Base-by-base conservation (phyloP, 2,329 filamentous ascomycete species). In the Stachybotrys chlorohalonatus region DNA sequence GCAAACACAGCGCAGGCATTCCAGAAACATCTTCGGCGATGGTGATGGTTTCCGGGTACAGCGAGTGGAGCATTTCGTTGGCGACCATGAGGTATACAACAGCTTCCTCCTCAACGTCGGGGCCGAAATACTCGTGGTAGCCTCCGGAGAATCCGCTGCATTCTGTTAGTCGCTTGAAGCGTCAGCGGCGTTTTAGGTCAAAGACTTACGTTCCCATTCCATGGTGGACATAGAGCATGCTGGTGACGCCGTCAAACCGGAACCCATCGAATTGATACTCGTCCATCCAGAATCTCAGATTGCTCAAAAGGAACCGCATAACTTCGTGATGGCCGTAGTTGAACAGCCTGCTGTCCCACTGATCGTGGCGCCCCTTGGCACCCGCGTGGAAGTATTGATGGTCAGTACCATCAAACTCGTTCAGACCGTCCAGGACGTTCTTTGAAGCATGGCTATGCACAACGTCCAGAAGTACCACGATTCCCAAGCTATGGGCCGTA, bases 371-470 rank as follows among this genome's bases (percentile, higher is more conserved):
- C 31, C 94, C 94, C 70, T 87, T 94, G 31, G 73, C 78, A 42
- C 94, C 94, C 54, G 81, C 86, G 62, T 99, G 94, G 78, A 99
- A 99, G 74, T 99, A 99, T 54, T 91, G 86, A 66, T 96, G 90
- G 67, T 97, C 94, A 8, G 88, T 90, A 51, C 91, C 91, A 70
- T 99, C 94, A 65, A 99, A 96, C 78, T 92, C 85, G 71, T 99
- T 99, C 60, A 99, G 74, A 1, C 94, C 94, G 66, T 99, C 94
- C 4, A 95, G 77, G 1, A 96, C 91, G 63, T 99, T 99, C 79
- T 97, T 99, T 47, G 91, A 96, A 15, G 94, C 94, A 70, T 99
- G 94, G 62, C 92, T 96, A 75, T 99, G 94, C 5, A 99, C 94
- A 8, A 99, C 89, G 67, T 99, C 94, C 17, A 99, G 82, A 31